Evolutionary conservation across 345 rosid genomes (phyloP).

Genomic region (Acer saccharum): DNA sequence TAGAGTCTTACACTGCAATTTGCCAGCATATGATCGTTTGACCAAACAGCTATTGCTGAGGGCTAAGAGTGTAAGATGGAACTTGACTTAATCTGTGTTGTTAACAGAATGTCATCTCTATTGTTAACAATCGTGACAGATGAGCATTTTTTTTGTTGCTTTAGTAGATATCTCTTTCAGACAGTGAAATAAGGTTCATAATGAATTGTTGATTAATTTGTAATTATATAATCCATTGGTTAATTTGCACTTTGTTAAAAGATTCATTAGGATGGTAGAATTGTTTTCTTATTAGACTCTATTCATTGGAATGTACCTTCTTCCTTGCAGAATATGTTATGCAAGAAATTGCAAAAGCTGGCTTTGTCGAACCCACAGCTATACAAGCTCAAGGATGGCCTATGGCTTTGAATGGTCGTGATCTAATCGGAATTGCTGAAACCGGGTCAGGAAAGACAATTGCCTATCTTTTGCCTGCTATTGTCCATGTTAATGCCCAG

Average conservation of each 20-base stretch:
- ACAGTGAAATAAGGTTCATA: not conserved
- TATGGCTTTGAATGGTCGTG: constrained; percentile 98
- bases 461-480: constrained; percentile 91
- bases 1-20: not conserved
- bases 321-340: constrained; percentile 76
- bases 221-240: not conserved
- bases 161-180: not conserved
- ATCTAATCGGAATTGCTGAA: constrained; percentile 96
- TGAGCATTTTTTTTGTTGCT: not conserved
- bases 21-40: not conserved
- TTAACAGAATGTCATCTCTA: not conserved
- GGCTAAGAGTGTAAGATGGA: not conserved
- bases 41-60: not conserved
- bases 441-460: constrained; percentile 99
- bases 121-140: not conserved
- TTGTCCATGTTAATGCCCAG: constrained; percentile 97
- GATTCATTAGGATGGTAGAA: constrained; percentile 12
- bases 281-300: not conserved
- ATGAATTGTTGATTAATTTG: not conserved
- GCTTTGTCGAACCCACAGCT: constrained; percentile 93
- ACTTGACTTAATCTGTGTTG: not conserved
- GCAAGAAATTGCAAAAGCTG: constrained; percentile 93
- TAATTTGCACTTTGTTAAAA: not conserved
- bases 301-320: constrained; percentile 16
- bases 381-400: constrained; percentile 99